Evolutionary conservation across 768 basidiomycete species (phyloP).

Genomic region (Mycena crocata): DNA sequence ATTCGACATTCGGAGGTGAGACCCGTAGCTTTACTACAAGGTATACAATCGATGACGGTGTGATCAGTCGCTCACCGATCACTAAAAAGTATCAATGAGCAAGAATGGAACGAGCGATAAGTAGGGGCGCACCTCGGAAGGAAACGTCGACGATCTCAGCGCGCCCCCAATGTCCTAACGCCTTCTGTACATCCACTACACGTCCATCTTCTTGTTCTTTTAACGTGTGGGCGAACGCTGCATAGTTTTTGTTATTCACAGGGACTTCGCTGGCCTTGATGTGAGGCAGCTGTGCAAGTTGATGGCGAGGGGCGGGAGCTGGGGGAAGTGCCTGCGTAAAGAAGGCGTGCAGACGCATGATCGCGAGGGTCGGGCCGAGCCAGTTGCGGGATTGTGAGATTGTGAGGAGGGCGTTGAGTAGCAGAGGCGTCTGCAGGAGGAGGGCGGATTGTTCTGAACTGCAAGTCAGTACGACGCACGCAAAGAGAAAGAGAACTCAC

Average conservation of each 20-base stretch:
- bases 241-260: slow-evolving; percentile 53
- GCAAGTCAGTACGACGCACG: neutral
- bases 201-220: slow-evolving; percentile 64
- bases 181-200: slow-evolving; percentile 68
- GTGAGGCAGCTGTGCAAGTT: slow-evolving; percentile 83
- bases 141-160: slow-evolving; percentile 83
- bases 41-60: slow-evolving; percentile 89
- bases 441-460: slow-evolving; percentile 76
- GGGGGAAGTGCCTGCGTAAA: slow-evolving; percentile 87
- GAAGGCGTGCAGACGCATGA: slow-evolving; percentile 87
- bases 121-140: slow-evolving; percentile 78
- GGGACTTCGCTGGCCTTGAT: slow-evolving; percentile 66
- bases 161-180: slow-evolving; percentile 75
- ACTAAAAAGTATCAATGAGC: slow-evolving; percentile 59
- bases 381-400: slow-evolving; percentile 90
- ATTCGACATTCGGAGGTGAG: slow-evolving; percentile 59
- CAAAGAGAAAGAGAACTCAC: slow-evolving; percentile 56
- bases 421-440: slow-evolving; percentile 75
- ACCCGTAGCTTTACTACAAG: slow-evolving; percentile 88
- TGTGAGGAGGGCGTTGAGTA: slow-evolving; percentile 85
- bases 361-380: slow-evolving; percentile 81
- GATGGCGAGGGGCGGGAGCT: slow-evolving; percentile 53
- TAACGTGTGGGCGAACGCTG: slow-evolving; percentile 60
- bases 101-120: neutral
- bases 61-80: slow-evolving; percentile 89